These are phyloP conservation scores for Aspergillus pseudonomiae DNA, from an alignment of 2,329 filamentous ascomycete genomes.

Conservation along the genomic window DNA sequence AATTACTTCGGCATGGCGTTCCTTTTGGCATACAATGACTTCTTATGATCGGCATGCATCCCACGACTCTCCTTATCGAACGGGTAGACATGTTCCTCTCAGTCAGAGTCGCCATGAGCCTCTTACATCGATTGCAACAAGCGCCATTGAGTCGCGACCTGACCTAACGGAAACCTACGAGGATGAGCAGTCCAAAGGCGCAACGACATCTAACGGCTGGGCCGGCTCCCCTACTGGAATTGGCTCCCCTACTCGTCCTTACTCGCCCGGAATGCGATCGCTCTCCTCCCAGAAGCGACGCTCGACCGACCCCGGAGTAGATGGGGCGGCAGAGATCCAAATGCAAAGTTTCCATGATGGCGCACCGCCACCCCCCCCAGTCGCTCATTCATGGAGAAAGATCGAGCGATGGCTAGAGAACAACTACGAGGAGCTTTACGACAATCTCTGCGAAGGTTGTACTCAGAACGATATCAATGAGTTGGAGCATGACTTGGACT, in stretches of 20 bases:
- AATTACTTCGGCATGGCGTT: conserved; percentile 74
- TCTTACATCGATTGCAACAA: conserved; percentile 83
- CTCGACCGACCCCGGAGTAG: conserved; percentile 65
- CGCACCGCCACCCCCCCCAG: conserved; percentile 83
- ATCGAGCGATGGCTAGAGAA: conserved; percentile 94
- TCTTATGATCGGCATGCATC: conserved; percentile 82
- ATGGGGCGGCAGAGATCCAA: conserved; percentile 81
- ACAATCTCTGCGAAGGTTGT: conserved; percentile 89
- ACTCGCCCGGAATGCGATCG: conserved; percentile 89
- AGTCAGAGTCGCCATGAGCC: conserved; percentile 79
- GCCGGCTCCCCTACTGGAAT: conserved; percentile 58
- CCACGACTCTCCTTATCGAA: conserved; percentile 90
- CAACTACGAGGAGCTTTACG: conserved; percentile 90
- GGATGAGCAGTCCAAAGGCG: conserved; percentile 66
- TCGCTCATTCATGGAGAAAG: conserved; percentile 86
- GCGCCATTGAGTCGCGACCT: conserved; percentile 80
- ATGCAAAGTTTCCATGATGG: conserved; percentile 97
- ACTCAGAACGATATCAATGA: conserved; percentile 96
- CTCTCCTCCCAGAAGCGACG: conserved; percentile 65
- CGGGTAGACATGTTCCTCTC: conserved; percentile 85
- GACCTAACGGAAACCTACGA: conserved; percentile 80
- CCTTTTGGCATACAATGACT: conserved; percentile 93
- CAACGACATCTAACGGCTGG: conserved; percentile 63
- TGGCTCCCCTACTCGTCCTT: conserved; percentile 68
- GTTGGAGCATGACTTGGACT: conserved; percentile 92